These are phyloP conservation scores for Astrothelium macrocarpum DNA, from an alignment of 495 filamentous ascomycete species.

Conservation along the genomic window DNA sequence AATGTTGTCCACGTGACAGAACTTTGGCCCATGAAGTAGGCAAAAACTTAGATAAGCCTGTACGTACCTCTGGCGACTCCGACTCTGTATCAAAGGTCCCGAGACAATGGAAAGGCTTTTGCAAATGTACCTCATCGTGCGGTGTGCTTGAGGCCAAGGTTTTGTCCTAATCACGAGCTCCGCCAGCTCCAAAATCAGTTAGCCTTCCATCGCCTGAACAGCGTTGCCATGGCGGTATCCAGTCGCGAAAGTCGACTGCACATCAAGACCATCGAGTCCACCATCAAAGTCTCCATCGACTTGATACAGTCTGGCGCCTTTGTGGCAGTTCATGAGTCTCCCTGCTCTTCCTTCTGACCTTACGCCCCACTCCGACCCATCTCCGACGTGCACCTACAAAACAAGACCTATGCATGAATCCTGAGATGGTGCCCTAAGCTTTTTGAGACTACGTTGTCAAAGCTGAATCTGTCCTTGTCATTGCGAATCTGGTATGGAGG, in stretches of 20 bases:
- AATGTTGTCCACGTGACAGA: no score
- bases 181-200: background rate
- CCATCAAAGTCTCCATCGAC: background rate
- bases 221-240: constrained; percentile 2
- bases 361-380: no score
- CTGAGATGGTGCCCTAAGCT: background rate
- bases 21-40: no score
- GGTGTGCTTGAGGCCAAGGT: background rate
- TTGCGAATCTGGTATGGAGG: background rate
- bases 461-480: background rate
- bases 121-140: background rate
- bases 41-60: no score
- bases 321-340: no score
- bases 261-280: background rate
- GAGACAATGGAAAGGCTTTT: no score
- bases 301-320: background rate
- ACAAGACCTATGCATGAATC: background rate
- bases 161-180: background rate
- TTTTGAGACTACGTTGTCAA: background rate
- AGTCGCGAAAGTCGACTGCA: background rate
- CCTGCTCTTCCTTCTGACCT: no score
- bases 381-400: background rate
- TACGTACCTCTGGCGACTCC: no score
- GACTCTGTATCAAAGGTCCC: no score
- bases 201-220: background rate